phyloP scores from a whole-genome alignment of 257 asterid genomes.

The Solanum pinnatisectum region DNA sequence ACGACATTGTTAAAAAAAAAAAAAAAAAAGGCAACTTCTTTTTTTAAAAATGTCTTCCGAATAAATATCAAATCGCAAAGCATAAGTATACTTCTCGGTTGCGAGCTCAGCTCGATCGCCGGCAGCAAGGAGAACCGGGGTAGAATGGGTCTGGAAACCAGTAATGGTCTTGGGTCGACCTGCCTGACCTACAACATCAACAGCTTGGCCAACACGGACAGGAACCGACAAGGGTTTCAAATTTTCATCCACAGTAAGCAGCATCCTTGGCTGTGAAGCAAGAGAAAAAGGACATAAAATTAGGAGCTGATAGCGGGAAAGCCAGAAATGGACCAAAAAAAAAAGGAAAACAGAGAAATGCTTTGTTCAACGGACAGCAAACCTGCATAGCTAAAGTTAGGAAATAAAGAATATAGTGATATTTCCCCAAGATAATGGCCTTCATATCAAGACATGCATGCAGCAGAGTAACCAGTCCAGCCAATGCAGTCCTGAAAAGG shows the following conservation, averaged over 20 bases:
- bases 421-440: slow-evolving; percentile 62
- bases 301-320: not conserved
- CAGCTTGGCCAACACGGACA: slow-evolving; percentile 97
- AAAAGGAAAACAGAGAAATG: not conserved
- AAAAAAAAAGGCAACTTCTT: not conserved
- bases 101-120: slow-evolving; percentile 99
- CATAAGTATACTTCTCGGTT: slow-evolving; percentile 57
- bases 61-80: not conserved
- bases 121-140: slow-evolving; percentile 89
- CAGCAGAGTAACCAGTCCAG: slow-evolving; percentile 65
- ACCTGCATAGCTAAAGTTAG: slow-evolving; percentile 75
- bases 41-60: not conserved
- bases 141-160: slow-evolving; percentile 89
- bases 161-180: slow-evolving; percentile 97
- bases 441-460: slow-evolving; percentile 77
- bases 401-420: slow-evolving; percentile 61
- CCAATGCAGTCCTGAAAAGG: slow-evolving; percentile 57
- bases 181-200: slow-evolving; percentile 92
- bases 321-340: not conserved
- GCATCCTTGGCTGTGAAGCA: slow-evolving; percentile 75
- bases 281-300: not conserved
- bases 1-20: not conserved
- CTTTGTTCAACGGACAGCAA: not conserved
- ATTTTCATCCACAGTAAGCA: slow-evolving; percentile 84
- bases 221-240: slow-evolving; percentile 83